Evolutionary conservation across 345 rosid genomes (phyloP), one percentile per base, ranked within the genome.

Genomic region (Schrenkiella parvula): DNA sequence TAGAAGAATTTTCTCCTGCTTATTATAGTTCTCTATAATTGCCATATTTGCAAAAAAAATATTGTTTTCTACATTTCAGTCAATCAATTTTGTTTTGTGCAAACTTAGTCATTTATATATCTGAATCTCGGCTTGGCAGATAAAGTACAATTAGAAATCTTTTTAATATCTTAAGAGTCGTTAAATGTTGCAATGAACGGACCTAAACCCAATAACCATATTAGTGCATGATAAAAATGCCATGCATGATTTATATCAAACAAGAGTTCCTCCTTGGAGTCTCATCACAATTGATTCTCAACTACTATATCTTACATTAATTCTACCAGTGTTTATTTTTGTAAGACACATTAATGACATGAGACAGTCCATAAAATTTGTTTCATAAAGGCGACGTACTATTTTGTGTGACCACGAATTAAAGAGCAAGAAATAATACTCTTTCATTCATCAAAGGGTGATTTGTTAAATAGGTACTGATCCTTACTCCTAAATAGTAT

Each of bases 291-390:
- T 53, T 52, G 4, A 52, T 48, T 29, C 65, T 7, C 15, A 64
- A 43, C 56, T 43, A 39, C 54, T 21, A 17, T 64, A 44, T 63
- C 56, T 32, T 55, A 46, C 53, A 55, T 39, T 9, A 18, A 54
- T 13, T 18, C 50, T 34, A 55, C 57, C 51, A 73, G 13, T 72
- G 39, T 47, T 73, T 73, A 65, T 13, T 15, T 44, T 17, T 55
- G 41, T 64, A 37, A 63, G 64, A 55, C 59, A 44, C 50, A 34
- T 72, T 25, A 22, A 55, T 73, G 66, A 56, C 58, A 25, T 65
- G 50, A 56, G 50, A 46, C 77, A 35, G 66, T 56, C 65, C 42
- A 73, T 54, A 11, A 54, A 25, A 23, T 52, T 51, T 51, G 15
- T 23, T 43, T 42, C 48, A 55, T 46, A 54, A 64, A 73, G 32